Base-by-base conservation (phyloP, 345 rosid genomes). In the Noccaea caerulescens region DNA sequence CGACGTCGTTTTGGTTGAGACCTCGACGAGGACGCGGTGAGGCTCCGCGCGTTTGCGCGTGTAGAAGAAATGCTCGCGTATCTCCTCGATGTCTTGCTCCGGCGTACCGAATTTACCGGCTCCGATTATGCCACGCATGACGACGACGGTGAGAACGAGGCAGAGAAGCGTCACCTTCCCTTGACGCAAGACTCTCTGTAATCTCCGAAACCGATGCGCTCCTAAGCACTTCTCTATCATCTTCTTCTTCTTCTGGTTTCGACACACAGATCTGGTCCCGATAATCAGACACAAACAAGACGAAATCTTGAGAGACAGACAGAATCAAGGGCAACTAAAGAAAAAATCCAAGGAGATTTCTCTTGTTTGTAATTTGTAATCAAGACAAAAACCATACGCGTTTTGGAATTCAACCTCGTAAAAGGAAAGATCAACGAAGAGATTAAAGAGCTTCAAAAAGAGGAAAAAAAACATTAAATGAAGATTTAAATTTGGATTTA, bases 51-150 rank as follows among this genome's bases (percentile, higher is more conserved):
- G 88, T 68, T 82, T 84, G 46, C 89, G 83, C 13, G 84, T 49
- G 66, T 76, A 69, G 67, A 81, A 79, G 78, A 93, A 80, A 73
- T 85, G 97, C 43, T 82, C 85, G 10, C 88, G 90, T 36, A 93
- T 77, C 51, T 89, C 91, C 57, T 64, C 64, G 51, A 91, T 80
- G 64, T 93, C 97, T 77, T 93, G 85, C 79, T 82, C 91, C 10
- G 96, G 98, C 10, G 96, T 91, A 32, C 94, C 96, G 60, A 86
- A 91, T 61, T 89, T 89, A 8, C 96, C 97, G 27, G 96, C 97
- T 37, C 97, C 98, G 82, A 91, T 85, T 12, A 86, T 85, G 68
- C 94, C 94, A 23, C 96, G 97, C 13, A 93, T 73, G 78, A 93
- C 94, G 79, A 93, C 68, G 56, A 93, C 80, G 72, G 98, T 93